phyloP scores from a whole-genome alignment of 164 flowering plant species.

The Vitis riparia region DNA sequence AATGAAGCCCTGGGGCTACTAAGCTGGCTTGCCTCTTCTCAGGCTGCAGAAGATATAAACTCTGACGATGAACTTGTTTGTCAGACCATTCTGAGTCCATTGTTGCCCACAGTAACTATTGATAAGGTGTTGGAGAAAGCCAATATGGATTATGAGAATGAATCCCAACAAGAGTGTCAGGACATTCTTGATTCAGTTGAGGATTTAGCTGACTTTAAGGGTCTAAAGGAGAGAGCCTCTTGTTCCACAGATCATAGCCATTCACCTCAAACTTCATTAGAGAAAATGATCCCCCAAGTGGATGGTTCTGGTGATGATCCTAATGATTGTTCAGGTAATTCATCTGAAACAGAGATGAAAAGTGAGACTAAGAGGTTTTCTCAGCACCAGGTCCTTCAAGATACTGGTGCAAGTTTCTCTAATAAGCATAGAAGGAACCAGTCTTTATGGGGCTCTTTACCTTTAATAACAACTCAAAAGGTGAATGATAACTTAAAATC shows the following conservation, averaged over 20 bases:
- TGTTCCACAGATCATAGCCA: constrained; percentile 12
- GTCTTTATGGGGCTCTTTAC: constrained; percentile 57
- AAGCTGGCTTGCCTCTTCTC: constrained; percentile 93
- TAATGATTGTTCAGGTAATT: constrained; percentile 19
- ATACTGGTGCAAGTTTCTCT: constrained; percentile 8
- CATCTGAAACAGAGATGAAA: constrained; percentile 23
- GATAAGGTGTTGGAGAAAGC: constrained; percentile 78
- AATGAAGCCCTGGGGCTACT: constrained; percentile 68
- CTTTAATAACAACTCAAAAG: constrained; percentile 35
- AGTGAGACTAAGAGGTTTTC: constrained; percentile 26
- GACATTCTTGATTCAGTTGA: constrained; percentile 94
- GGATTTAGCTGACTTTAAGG: constrained; percentile 29
- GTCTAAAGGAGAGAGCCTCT: constrained; percentile 18
- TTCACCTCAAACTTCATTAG: constrained; percentile 17
- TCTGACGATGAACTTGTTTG: constrained; percentile 85
- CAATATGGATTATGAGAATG: constrained; percentile 64
- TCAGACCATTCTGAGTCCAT: constrained; percentile 70
- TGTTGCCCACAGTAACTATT: constrained; percentile 57
- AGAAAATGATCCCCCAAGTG: constrained; percentile 50
- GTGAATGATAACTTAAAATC: constrained; percentile 21
- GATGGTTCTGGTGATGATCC: constrained; percentile 66
- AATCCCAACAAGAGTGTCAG: constrained; percentile 92
- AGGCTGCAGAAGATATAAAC: constrained; percentile 80
- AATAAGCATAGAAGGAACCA: constrained; percentile 25
- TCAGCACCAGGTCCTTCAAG: constrained; percentile 13